Base-by-base conservation (phyloP, 2,329 filamentous ascomycete genomes). In the Apiospora hydei region DNA sequence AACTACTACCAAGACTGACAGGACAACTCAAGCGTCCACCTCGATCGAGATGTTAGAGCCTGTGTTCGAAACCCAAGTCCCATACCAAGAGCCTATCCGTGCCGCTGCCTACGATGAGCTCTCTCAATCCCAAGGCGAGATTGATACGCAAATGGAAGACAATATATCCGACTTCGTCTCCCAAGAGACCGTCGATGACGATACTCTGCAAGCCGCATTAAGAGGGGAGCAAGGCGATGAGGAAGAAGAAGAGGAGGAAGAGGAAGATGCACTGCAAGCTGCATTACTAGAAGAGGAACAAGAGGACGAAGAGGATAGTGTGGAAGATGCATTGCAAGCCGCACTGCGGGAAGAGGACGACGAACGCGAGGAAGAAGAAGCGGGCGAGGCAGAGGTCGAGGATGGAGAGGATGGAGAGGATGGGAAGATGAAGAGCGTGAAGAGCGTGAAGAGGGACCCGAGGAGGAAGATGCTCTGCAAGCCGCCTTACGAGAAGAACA, bases 401-500 rank as follows among this genome's bases (percentile, higher is more conserved):
- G 49, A 53, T 5, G 49, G 49, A 30, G 26, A 30, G 3, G 26
- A 30, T 30, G 47, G 4, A 51, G 47, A 51, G 26, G n/a, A n/a
- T n/a, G n/a, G n/a, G n/a, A n/a, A n/a, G n/a, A n/a, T n/a, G n/a
- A n/a, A n/a, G n/a, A n/a, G n/a, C n/a, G n/a, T n/a, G 47, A 13
- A 51, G 47, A 51, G 26, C 26, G 34, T 4, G 49, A 53, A 26
- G 49, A 47, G 18, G 18, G 5, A 5, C 16, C 16, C 6, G 46
- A 57, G 16, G 70, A 71, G 24, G 73, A 74, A 13, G 73, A 74
- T 69, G 69, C 73, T 47, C 38, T 74, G 4, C 71, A 74, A 69
- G 71, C 73, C 47, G 53, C 67, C 24, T 43, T 72, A 10, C 26
- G 44, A 34, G 67, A 38, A 73, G 38, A 72, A 66, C 53, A n/a